Base-by-base conservation (phyloP, 306 rosid species). In the Arachis stenosperma region DNA sequence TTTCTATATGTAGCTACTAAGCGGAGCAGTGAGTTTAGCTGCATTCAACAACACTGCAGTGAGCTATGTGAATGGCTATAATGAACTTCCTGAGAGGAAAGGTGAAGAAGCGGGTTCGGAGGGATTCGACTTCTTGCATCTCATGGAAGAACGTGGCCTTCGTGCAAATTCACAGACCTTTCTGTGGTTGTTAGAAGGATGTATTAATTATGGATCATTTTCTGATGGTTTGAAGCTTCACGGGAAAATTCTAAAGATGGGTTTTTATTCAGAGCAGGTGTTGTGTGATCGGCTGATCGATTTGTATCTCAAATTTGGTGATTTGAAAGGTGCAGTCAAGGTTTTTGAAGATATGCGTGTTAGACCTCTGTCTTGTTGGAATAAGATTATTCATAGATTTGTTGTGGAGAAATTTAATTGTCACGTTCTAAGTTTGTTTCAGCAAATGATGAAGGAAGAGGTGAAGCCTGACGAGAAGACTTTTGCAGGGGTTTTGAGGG, bases 101-200 rank as follows among this genome's bases (percentile, higher is more conserved):
- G 69, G 46, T 72, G 86, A 65, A 55, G 63, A 72, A 60, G 61
- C 69, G 30, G 71, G 50, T 63, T 65, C 84, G 17, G 46, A 77
- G 67, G 93, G 79, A 33, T 50, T 81, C 51, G 87, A 81, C 51
- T 74, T 88, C 76, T 73, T 88, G 85, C 86, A 79, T 81, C 74
- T 83, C 33, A 88, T 85, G 98, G 92, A 86, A 80, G 73, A 69
- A 13, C 91, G 82, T 13, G 89, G 91, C 36, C 59, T 90, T 81
- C 91, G 84, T 57, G 87, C 96, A 9, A 92, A 92, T 86, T 79
- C 73, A 55, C 93, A 84, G 75, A 89, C 94, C 30, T 88, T 75
- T 88, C 69, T 88, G 77, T 92, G 92, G 90, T 81, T 90, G 64
- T 66, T 90, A 52, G 93, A 92, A 29, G 90, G 85, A 39, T 88